phyloP scores from a whole-genome alignment of 768 basidiomycete genomes.

The Boletus rex-veris region DNA sequence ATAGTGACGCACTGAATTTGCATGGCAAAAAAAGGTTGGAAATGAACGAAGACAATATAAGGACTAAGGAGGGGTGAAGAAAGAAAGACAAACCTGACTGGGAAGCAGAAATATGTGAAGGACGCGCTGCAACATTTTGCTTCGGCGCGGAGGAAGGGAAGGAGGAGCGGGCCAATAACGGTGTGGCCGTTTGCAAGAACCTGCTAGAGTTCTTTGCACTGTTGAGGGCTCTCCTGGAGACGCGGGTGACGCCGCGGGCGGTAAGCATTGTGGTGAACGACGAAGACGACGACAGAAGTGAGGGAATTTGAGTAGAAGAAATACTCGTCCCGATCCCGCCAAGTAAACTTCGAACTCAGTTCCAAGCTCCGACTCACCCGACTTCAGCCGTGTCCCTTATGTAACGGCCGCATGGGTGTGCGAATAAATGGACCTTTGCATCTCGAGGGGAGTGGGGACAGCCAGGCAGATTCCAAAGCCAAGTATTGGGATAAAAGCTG shows the following conservation, averaged over 20 bases:
- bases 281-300: constrained; percentile 26
- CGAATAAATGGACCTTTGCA: no score
- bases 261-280: constrained; percentile 68
- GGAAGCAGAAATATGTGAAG: constrained; percentile 45
- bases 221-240: constrained; percentile 80
- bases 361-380: constrained; percentile 29
- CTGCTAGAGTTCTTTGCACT: constrained; percentile 71
- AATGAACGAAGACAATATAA: constrained; percentile 2
- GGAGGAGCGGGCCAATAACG: constrained; percentile 52
- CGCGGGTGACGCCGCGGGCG: constrained; percentile 81
- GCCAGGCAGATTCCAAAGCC: no score
- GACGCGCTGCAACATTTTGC: constrained; percentile 46
- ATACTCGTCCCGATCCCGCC: constrained; percentile 25
- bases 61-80: not conserved
- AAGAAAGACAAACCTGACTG: constrained; percentile 47
- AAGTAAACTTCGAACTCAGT: constrained; percentile 23
- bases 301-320: constrained; percentile 28
- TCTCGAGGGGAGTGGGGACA: no score
- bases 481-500: no score
- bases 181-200: constrained; percentile 75
- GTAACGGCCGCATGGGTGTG: constrained; percentile 10
- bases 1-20: constrained; percentile 67
- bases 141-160: constrained; percentile 42
- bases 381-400: constrained; percentile 28
- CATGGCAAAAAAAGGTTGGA: not conserved